Evolutionary conservation across 345 rosid genomes (phyloP).

Genomic region (Gossypium australe): DNA sequence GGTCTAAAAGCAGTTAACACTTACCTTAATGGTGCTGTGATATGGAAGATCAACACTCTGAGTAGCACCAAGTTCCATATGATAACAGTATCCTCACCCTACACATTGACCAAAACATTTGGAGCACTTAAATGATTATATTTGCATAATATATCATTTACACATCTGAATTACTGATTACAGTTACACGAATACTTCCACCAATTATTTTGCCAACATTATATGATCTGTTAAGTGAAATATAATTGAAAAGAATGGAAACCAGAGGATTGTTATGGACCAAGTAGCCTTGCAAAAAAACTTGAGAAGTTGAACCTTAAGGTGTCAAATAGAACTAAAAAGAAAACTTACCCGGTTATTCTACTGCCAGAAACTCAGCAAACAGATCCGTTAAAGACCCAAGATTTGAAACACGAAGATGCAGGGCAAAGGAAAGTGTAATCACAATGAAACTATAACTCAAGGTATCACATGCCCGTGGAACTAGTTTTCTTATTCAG

Average conservation of each 20-base stretch:
- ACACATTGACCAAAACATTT: not conserved
- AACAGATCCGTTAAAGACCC: not conserved
- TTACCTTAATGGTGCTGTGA: constrained; percentile 9
- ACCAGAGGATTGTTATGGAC: not conserved
- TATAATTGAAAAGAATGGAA: not conserved
- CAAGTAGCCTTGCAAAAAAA: not conserved
- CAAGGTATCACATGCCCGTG: not conserved
- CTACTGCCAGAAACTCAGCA: not conserved
- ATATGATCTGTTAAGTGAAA: not conserved
- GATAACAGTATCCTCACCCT: constrained; percentile 7
- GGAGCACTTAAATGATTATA: not conserved
- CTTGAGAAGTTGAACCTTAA: not conserved
- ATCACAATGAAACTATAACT: not conserved
- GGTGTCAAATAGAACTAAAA: not conserved
- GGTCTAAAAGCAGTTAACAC: not conserved
- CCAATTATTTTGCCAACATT: not conserved
- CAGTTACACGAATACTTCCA: not conserved
- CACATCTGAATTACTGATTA: not conserved
- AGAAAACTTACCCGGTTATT: not conserved
- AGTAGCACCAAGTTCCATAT: constrained; percentile 17
- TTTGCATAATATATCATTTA: not conserved
- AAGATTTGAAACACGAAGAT: not conserved
- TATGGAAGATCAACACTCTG: constrained; percentile 7
- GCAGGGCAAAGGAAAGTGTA: not conserved
- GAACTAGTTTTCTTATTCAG: not conserved